These are phyloP conservation scores for Fusarium sp. DNA, from an alignment of 2,329 filamentous ascomycete species.

Conservation along the genomic window DNA sequence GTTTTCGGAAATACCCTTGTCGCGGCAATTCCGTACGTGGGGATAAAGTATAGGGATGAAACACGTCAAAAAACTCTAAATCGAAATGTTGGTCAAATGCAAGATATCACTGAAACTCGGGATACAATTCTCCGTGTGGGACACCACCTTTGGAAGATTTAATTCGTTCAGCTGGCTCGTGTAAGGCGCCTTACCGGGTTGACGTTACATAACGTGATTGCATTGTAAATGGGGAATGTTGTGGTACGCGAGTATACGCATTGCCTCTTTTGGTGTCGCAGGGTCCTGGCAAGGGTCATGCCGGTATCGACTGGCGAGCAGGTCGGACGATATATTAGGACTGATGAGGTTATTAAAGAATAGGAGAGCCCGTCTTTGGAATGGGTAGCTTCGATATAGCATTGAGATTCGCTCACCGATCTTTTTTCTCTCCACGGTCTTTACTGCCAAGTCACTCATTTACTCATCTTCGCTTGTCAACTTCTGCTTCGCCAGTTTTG, in stretches of 20 bases:
- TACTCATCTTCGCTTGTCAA: not conserved
- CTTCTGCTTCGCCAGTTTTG: not conserved
- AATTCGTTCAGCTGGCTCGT: not conserved
- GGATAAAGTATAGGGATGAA: constrained; percentile 4
- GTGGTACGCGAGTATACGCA: constrained; percentile 5
- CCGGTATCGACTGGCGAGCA: too few species aligned
- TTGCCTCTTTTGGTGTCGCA: constrained; percentile 7
- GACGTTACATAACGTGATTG: not conserved
- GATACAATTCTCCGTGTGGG: constrained; percentile 3
- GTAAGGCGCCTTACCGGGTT: not conserved
- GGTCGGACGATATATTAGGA: not conserved
- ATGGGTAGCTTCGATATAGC: not conserved
- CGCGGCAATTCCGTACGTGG: constrained; percentile 1
- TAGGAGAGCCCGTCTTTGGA: not conserved
- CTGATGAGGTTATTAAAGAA: constrained; percentile 6
- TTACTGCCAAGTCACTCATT: constrained; percentile 16
- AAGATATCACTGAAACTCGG: constrained; percentile 17
- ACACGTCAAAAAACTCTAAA: constrained; percentile 27
- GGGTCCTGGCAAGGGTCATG: not conserved
- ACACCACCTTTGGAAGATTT: not conserved
- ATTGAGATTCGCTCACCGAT: constrained; percentile 3
- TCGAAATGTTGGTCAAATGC: not conserved
- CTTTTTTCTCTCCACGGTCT: constrained; percentile 9
- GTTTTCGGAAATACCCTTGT: not conserved
- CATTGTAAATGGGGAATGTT: not conserved